Evolutionary conservation across 164 flowering plant genomes (phyloP).

Genomic region (Aristolochia californica): DNA sequence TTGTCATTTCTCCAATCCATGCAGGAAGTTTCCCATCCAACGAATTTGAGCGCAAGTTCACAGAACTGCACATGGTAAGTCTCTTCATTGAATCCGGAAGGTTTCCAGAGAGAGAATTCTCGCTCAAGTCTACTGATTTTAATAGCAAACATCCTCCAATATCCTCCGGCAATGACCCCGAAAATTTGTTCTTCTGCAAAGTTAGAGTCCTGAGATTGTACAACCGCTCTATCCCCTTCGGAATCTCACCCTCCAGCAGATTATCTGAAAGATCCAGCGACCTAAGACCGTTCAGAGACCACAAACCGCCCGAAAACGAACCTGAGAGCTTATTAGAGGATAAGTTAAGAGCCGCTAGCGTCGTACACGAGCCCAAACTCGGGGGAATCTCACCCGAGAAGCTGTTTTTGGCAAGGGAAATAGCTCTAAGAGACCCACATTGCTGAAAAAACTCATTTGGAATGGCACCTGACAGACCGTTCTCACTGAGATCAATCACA

Average conservation of each 20-base stretch:
- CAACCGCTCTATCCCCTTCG: conserved; percentile 39
- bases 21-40: conserved; percentile 52
- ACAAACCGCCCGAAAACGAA: conserved; percentile 41
- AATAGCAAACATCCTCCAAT: conserved; percentile 61
- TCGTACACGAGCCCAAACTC: conserved; percentile 52
- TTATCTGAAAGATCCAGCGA: conserved; percentile 71
- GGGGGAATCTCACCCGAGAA: conserved; percentile 58
- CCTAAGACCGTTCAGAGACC: conserved; percentile 59
- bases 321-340: conserved; percentile 72
- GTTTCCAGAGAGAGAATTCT: conserved; percentile 50
- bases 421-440: conserved; percentile 49
- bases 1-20: conserved; percentile 70
- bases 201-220: conserved; percentile 40
- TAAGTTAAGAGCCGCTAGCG: conserved; percentile 47
- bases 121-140: conserved; percentile 58
- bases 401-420: conserved; percentile 63
- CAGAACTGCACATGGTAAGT: conserved; percentile 42
- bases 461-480: conserved; percentile 56
- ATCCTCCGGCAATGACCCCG: conserved; percentile 55
- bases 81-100: conserved; percentile 60
- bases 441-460: conserved; percentile 66
- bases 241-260: conserved; percentile 61
- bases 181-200: conserved; percentile 44
- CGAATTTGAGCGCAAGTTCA: conserved; percentile 44
- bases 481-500: conserved; percentile 55